Evolutionary conservation across 2,329 filamentous ascomycete species (phyloP), one percentile per base, ranked within the genome.

Genomic region (Aureobasidium sp.): DNA sequence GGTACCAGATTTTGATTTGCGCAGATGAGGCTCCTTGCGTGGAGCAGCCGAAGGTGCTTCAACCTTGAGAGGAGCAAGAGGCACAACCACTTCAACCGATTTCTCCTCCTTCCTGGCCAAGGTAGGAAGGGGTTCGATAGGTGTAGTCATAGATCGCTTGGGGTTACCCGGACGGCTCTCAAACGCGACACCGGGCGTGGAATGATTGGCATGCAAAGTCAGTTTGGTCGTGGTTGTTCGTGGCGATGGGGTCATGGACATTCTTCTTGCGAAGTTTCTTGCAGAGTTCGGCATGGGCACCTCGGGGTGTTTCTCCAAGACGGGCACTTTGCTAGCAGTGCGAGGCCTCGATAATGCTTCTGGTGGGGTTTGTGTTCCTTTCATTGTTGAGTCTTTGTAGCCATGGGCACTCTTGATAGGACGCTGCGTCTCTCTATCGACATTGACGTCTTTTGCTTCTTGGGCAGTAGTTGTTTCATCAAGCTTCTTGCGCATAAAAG

Each of bases 1-100:
- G 5, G 61, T 63, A 12, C 61, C 56, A 35, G 61, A 60, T 48
- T 63, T 63, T 19, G 53, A 47, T 42, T 63, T 63, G 37, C 56
- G 53, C 33, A 63, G 33, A 22, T 45, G 53, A 7, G 52, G 61
- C 29, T 58, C 50, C 29, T 57, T 57, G 11, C 29, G 42, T 4
- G 42, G 40, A 35, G 50, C 33, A 39, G 37, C 49, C 3, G 59
- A 45, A 5, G 59, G 35, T 14, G 31, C 22, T n/a, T 54, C 59
- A 22, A 22, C 9, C 39, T 61, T 45, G 8, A 14, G 19, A 4
- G 33, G 33, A 24, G 45, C 24, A 22, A 35, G 14, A 4, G 33
- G 33, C 9, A 37, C 17, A 22, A 35, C 17, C 27, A 33, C 22
- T 50, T 50, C 57, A 27, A 24, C 17, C 5, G 22, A 2, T 12